Conservation (phyloP, 176 grass and related monocot genomes). For the Phragmites australis region DNA sequence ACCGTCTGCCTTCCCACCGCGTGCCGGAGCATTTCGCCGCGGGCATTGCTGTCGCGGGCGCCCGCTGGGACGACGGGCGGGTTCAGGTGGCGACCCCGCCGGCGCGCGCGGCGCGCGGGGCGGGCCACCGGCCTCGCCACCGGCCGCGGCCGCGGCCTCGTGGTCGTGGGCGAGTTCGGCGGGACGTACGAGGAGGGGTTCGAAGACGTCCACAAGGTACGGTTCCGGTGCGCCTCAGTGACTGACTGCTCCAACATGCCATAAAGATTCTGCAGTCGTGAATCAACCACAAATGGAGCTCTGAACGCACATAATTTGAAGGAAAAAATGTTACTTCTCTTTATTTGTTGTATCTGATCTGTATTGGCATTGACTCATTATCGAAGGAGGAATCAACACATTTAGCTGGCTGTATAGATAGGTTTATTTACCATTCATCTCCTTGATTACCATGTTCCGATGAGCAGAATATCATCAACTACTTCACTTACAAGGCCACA, state of each 20-base stretch:
- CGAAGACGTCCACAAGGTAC: slow-evolving; percentile 56
- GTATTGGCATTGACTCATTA: not conserved
- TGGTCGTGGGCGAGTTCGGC: slow-evolving; percentile 56
- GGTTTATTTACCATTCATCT: not conserved
- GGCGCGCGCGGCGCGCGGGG: slow-evolving; percentile 19
- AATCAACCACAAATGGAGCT: too few species aligned
- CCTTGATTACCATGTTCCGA: not conserved
- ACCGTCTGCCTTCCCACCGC: slow-evolving; percentile 5
- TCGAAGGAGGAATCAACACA: not conserved
- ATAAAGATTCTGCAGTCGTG: not conserved
- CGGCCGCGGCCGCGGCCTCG: slow-evolving; percentile 23
- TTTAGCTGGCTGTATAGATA: not conserved
- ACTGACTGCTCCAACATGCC: not conserved
- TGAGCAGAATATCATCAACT: slow-evolving; percentile 81
- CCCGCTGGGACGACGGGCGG: not conserved
- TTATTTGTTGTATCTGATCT: not conserved
- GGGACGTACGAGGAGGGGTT: slow-evolving; percentile 67
- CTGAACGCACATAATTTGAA: too few species aligned
- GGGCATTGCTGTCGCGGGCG: not conserved
- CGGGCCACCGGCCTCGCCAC: not conserved
- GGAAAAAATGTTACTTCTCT: not conserved
- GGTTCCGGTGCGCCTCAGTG: not conserved
- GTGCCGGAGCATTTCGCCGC: not conserved
- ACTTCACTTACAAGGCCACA: slow-evolving; percentile 96
- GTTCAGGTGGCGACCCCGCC: slow-evolving; percentile 23